Evolutionary conservation across 148 eudicot species (phyloP).

Genomic region (Chenopodium berlandieri): DNA sequence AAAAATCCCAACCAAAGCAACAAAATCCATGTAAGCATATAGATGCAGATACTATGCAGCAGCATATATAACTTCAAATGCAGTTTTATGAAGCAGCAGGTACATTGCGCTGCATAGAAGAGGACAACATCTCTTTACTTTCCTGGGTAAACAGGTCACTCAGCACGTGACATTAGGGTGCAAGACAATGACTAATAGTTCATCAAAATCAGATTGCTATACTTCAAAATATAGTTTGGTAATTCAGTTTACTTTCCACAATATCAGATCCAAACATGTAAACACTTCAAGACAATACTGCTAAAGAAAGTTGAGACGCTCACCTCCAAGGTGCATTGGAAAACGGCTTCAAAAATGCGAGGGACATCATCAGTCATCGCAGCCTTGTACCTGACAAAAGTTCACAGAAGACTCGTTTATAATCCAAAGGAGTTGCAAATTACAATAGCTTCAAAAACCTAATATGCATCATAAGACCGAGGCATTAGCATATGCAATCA

Average conservation of each 20-base stretch:
- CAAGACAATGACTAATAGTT: neutral
- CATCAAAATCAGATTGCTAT: neutral
- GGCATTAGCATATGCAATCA: neutral
- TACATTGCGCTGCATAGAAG: neutral
- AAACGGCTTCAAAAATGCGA: slow-evolving; percentile 92
- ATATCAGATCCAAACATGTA: neutral
- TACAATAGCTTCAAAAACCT: neutral
- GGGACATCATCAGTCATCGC: slow-evolving; percentile 95
- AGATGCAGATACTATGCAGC: neutral
- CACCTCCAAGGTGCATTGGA: slow-evolving; percentile 97
- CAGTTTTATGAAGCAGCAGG: neutral
- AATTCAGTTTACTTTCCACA: neutral
- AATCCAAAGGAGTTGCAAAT: neutral
- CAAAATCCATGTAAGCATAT: neutral
- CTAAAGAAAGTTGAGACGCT: neutral
- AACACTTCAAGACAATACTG: neutral
- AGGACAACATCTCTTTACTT: neutral
- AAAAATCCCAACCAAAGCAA: too few species aligned
- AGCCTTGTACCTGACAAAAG: slow-evolving; percentile 59
- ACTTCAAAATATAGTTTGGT: too few species aligned
- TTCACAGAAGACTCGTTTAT: neutral
- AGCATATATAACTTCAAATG: neutral
- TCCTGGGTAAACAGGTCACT: neutral
- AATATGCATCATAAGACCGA: neutral
- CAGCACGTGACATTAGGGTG: neutral